These are phyloP conservation scores for Phytophthora sansomeana DNA, from an alignment of 352 stramenopile species.

Conservation along the genomic window DNA sequence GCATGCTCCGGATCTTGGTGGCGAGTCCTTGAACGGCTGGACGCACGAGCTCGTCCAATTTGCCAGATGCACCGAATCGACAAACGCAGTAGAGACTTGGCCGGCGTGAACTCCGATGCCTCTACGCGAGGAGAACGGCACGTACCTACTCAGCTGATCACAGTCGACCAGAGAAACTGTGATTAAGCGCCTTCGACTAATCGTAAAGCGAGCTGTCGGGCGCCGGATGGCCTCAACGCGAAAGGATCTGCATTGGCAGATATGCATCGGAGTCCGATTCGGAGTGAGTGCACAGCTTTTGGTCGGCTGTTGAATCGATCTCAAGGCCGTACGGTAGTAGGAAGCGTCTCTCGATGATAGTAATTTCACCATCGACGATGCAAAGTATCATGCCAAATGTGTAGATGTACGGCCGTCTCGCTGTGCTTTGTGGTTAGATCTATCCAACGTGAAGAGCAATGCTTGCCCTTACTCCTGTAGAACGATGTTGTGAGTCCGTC, in stretches of 20 bases:
- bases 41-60: conserved; percentile 1
- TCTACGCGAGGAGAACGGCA: conserved; percentile 1
- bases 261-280: neutral
- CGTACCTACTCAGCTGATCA: neutral
- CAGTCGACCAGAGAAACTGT: neutral
- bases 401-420: too few species aligned
- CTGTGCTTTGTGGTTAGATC: too few species aligned
- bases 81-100: neutral
- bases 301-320: neutral
- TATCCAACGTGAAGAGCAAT: too few species aligned
- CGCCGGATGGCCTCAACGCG: neutral
- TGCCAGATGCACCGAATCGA: conserved; percentile 1
- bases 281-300: neutral
- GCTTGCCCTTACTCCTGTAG: too few species aligned
- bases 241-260: too few species aligned
- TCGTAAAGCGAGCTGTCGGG: neutral
- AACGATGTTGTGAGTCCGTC: too few species aligned
- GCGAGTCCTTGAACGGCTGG: conserved; percentile 15
- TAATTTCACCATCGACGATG: too few species aligned
- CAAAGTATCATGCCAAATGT: too few species aligned
- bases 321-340: neutral
- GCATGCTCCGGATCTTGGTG: conserved; percentile 6
- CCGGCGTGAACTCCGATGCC: neutral
- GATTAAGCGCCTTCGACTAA: neutral
- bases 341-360: neutral